Evolutionary conservation across 2,329 filamentous ascomycete species (phyloP).

Genomic region (Aspergillus sp.): DNA sequence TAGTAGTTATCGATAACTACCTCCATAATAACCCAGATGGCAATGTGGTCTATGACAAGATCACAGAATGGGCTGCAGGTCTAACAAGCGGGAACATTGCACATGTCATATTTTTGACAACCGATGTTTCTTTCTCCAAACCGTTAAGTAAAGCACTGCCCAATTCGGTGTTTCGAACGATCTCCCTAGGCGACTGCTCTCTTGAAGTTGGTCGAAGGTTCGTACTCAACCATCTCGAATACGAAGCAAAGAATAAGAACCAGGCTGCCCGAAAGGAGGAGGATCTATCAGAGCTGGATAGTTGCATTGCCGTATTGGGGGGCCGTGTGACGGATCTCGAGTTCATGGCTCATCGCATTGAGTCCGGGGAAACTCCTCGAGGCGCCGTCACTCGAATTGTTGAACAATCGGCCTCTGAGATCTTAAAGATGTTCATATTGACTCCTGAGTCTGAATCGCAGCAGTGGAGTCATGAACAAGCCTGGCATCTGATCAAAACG

Average conservation of each 20-base stretch:
- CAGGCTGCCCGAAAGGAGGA: constrained; percentile 39
- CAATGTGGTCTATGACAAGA: constrained; percentile 68
- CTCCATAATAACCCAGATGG: constrained; percentile 72
- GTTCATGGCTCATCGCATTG: constrained; percentile 85
- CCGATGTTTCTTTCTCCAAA: constrained; percentile 85
- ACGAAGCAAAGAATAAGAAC: constrained; percentile 37
- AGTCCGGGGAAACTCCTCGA: constrained; percentile 78
- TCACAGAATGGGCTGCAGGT: constrained; percentile 85
- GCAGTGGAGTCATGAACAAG: constrained; percentile 80
- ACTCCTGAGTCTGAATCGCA: constrained; percentile 56
- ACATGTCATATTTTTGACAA: constrained; percentile 92
- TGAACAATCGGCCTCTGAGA: constrained; percentile 82
- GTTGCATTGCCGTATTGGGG: constrained; percentile 77
- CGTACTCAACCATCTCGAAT: constrained; percentile 76
- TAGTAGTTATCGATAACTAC: constrained; percentile 91
- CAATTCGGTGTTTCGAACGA: constrained; percentile 84
- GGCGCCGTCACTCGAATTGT: constrained; percentile 84
- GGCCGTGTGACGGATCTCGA: constrained; percentile 95
- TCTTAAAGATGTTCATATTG: constrained; percentile 88
- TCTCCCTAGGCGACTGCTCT: constrained; percentile 81
- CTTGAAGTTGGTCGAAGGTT: constrained; percentile 85
- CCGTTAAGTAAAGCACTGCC: constrained; percentile 82
- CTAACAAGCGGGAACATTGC: constrained; percentile 85
- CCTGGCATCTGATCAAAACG: constrained; percentile 81
- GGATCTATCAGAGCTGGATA: constrained; percentile 72